Percentiles rank a stretch among this genome's conserved stretches.
Conservation (phyloP, 2,329 filamentous ascomycete species). For the Fusarium transvaalense region DNA sequence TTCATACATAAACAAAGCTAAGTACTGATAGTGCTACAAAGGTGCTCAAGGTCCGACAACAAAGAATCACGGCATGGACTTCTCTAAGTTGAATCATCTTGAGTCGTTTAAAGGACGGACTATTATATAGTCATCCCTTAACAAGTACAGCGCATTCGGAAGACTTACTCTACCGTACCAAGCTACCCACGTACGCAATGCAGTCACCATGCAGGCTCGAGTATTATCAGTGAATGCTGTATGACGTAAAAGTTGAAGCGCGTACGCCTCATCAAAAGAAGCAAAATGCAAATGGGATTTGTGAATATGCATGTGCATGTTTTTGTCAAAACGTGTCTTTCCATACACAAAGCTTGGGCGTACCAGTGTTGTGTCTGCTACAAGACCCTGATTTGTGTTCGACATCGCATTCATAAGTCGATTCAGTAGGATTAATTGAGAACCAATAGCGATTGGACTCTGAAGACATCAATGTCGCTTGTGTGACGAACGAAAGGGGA, state of each 20-base stretch:
- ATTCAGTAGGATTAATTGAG: no score
- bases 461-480: background rate
- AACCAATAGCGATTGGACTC: no score
- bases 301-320: background rate
- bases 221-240: background rate
- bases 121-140: background rate
- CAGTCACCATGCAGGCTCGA: background rate
- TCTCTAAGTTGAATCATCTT: no score
- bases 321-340: background rate
- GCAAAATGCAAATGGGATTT: background rate
- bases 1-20: slow-evolving; percentile 13
- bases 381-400: background rate
- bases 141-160: no score
- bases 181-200: background rate
- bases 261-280: background rate
- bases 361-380: background rate
- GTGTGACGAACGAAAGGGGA: background rate
- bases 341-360: no score
- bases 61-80: background rate
- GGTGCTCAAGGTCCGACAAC: background rate
- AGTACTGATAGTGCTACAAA: slow-evolving; percentile 1
- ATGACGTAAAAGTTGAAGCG: background rate
- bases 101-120: background rate
- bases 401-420: background rate
- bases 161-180: no score